Conservation (phyloP, 495 filamentous ascomycete genomes). For the Trypethelium eluteriae region DNA sequence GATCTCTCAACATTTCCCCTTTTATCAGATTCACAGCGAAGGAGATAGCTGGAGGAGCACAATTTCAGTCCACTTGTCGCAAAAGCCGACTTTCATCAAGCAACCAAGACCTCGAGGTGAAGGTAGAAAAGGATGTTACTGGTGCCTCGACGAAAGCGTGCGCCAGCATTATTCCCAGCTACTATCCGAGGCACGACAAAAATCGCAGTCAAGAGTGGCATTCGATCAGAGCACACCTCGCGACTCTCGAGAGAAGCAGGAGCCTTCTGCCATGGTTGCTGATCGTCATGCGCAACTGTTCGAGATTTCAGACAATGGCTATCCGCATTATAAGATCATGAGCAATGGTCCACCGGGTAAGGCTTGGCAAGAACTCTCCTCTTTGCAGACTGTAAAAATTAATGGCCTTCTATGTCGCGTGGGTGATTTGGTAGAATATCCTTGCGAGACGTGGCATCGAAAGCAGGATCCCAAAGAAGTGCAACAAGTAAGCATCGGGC, state of each 20-base stretch:
- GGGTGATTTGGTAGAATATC: constrained; percentile 5
- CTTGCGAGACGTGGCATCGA: background rate
- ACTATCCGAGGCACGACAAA: background rate
- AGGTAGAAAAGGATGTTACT: background rate
- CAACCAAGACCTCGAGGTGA: background rate
- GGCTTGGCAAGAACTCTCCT: background rate
- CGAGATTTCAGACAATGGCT: constrained; percentile 2
- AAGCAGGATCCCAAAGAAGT: background rate
- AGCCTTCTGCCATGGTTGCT: background rate
- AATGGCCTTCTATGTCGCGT: background rate
- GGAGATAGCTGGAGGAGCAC: constrained; percentile 14
- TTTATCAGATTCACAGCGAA: constrained; percentile 10
- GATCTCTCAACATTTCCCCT: constrained; percentile 21
- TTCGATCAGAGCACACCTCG: background rate
- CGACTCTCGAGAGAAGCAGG: background rate
- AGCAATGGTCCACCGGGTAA: background rate
- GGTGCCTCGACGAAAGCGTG: background rate
- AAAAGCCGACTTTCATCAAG: background rate
- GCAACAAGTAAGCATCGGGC: background rate
- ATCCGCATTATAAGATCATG: background rate
- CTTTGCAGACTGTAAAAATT: background rate
- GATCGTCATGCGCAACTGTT: background rate
- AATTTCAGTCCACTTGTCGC: constrained; percentile 14
- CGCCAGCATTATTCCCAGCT: background rate
- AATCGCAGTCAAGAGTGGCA: too few relatives aligned